Percentiles rank a stretch among this genome's conserved stretches.
These are phyloP conservation scores for Taiozyma onychis DNA, from an alignment of 1,139 yeast genomes.

Conservation along the genomic window DNA sequence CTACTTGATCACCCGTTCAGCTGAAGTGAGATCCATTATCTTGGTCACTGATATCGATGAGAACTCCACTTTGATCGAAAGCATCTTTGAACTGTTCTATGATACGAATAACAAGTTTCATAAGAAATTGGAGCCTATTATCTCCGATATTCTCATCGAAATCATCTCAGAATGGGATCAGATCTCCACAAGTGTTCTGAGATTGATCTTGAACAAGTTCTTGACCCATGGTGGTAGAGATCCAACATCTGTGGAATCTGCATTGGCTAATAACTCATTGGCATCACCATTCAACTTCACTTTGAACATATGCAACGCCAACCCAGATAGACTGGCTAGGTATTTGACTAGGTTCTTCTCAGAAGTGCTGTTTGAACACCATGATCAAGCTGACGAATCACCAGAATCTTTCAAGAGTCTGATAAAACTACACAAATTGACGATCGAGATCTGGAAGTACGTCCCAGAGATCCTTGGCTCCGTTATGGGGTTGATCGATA, in stretches of 20 bases:
- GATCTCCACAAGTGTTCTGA: slow-evolving; percentile 60
- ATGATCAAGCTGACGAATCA: slow-evolving; percentile 25
- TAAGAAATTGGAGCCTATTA: slow-evolving; percentile 48
- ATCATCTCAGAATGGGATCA: slow-evolving; percentile 69
- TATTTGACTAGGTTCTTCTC: slow-evolving; percentile 77
- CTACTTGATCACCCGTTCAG: slow-evolving; percentile 60
- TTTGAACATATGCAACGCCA: slow-evolving; percentile 60
- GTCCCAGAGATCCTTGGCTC: slow-evolving; percentile 73
- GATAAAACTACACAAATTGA: slow-evolving; percentile 54
- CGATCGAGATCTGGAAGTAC: slow-evolving; percentile 68
- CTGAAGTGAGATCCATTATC: slow-evolving; percentile 77
- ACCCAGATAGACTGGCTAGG: slow-evolving; percentile 71
- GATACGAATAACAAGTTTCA: slow-evolving; percentile 36
- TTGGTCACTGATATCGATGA: slow-evolving; percentile 72
- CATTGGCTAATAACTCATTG: slow-evolving; percentile 28
- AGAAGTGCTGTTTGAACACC: slow-evolving; percentile 55
- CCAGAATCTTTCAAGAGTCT: slow-evolving; percentile 39
- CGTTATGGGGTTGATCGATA: slow-evolving; percentile 75
- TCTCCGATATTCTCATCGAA: slow-evolving; percentile 68
- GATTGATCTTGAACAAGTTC: slow-evolving; percentile 47
- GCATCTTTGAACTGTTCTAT: slow-evolving; percentile 60
- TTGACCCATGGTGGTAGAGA: slow-evolving; percentile 28
- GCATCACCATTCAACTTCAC: slow-evolving; percentile 64
- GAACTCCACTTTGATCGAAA: slow-evolving; percentile 47
- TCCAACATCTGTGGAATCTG: slow-evolving; percentile 26